A percentile compares a stretch with the other conserved stretches of the same genome.
phyloP scores from a whole-genome alignment of 2,329 filamentous ascomycete genomes.

The Macrophomina pseudophaseolina region DNA sequence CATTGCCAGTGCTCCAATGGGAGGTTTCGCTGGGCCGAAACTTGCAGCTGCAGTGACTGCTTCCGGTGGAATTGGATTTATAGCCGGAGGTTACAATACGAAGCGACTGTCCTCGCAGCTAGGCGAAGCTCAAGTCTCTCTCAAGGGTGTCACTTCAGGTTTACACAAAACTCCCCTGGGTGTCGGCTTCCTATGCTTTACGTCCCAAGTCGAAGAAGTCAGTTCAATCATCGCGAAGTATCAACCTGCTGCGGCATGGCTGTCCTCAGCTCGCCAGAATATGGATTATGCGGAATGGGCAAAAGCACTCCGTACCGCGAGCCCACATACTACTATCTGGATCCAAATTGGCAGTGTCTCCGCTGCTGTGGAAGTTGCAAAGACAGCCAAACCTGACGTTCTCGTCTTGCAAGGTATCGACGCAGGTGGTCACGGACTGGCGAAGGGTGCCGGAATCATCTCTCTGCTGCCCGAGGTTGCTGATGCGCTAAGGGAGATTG shows the following conservation, averaged over 20 bases:
- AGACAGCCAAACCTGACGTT: conserved; percentile 58
- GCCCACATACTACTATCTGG: conserved; percentile 54
- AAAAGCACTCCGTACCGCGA: conserved; percentile 37
- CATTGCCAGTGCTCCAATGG: conserved; percentile 17
- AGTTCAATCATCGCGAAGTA: conserved; percentile 59
- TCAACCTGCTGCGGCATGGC: conserved; percentile 66
- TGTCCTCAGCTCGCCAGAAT: conserved; percentile 64
- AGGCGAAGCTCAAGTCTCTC: background rate
- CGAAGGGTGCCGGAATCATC: conserved; percentile 59
- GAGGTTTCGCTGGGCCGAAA: conserved; percentile 1
- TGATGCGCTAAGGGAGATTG: conserved; percentile 49
- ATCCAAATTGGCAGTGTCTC: conserved; percentile 66
- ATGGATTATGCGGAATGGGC: conserved; percentile 38
- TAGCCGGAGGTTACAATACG: background rate
- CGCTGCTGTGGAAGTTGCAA: conserved; percentile 57
- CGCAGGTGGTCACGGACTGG: conserved; percentile 68
- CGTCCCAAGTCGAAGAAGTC: conserved; percentile 48
- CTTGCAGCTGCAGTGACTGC: conserved; percentile 14
- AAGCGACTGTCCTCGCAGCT: background rate
- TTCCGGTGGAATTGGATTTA: conserved; percentile 16
- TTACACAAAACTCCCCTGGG: conserved; percentile 55
- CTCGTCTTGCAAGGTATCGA: conserved; percentile 67
- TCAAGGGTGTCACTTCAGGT: background rate
- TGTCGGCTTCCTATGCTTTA: conserved; percentile 66
- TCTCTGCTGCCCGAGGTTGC: conserved; percentile 63